Base-by-base conservation (phyloP, 75 land plant genomes). In the Isoetes taiwanensis region DNA sequence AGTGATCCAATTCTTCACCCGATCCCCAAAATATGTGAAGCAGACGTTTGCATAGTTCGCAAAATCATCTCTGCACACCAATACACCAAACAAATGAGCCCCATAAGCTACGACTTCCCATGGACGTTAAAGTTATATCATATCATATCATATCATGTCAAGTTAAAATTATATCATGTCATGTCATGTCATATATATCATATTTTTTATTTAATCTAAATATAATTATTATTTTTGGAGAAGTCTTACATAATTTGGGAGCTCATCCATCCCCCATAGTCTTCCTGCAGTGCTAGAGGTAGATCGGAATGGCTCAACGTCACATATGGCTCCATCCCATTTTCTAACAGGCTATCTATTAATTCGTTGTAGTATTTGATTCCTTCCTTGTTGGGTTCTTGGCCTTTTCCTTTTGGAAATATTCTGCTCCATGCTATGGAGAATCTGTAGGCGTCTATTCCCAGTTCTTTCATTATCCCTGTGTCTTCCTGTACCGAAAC, bases 281-380 rank as follows among this genome's bases (percentile, higher is more conserved):
- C 52, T 27, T 72, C 80, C 52, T 77, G 66, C 42, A 77, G 72
- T 11, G 42, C 32, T 40, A 71, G 79, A 32, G 79, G 79, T 41
- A 90, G 81, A 72, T 90, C 96, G 85, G 85, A 90, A 29, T 90
- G 96, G 40, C 82, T 82, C n/a, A 90, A 60, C 2, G 84, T 76
- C 33, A 69, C 82, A 70, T 59, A 86, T 56, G 97, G 88, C 57
- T 78, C 59, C 14, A 90, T 72, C 33, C 88, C 97, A 19, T 46
- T 46, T 16, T 6, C 16, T 3, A 46, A n/a, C 8, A 46, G 50
- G 6, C 4, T 16, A 46, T 46, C 16, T 16, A 46, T 46, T 5
- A 46, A 6, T 19, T 46, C 16, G 50, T 46, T 46, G 50, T 46
- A 46, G 16, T 46, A n/a, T 19, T n/a, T 46, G 6, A 46, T 16